Percentiles rank a stretch among this genome's conserved stretches.
Conservation (phyloP, 257 asterid species). For the Nicotiana otophora region DNA sequence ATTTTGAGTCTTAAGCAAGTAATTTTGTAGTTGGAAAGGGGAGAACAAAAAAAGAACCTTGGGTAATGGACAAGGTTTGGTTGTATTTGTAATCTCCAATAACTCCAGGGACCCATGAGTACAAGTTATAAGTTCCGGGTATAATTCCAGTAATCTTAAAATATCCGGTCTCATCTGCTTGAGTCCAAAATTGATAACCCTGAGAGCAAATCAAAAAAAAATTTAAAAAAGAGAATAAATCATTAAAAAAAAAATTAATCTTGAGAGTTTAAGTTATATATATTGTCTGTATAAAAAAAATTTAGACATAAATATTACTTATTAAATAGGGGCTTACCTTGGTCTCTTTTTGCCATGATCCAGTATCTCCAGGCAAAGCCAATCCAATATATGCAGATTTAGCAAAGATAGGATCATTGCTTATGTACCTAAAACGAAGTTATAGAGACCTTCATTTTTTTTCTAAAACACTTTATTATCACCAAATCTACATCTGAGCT, state of each 20-base stretch:
- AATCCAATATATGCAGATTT: constrained; percentile 56
- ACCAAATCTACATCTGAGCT: background rate
- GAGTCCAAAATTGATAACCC: constrained; percentile 23
- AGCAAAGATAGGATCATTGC: constrained; percentile 19
- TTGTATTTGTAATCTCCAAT: constrained; percentile 17
- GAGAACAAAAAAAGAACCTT: background rate
- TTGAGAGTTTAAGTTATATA: too few species aligned
- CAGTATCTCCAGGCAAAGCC: constrained; percentile 44
- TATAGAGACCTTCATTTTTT: background rate
- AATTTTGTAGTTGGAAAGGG: background rate
- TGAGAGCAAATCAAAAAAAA: background rate
- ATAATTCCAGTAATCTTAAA: constrained; percentile 8
- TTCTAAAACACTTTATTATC: background rate
- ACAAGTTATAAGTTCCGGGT: constrained; percentile 13
- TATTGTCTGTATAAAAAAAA: too few species aligned
- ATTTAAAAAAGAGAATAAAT: background rate
- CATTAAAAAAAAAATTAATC: background rate
- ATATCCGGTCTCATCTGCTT: background rate
- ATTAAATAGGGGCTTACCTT: constrained; percentile 35
- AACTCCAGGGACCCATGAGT: constrained; percentile 18
- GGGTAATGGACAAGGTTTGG: background rate
- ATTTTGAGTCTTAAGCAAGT: background rate
- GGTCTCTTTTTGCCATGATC: constrained; percentile 75
- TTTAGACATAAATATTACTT: too few species aligned
- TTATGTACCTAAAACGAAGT: constrained; percentile 26